Base-by-base conservation (phyloP, 805 yeast species). In the Pichia californica region DNA sequence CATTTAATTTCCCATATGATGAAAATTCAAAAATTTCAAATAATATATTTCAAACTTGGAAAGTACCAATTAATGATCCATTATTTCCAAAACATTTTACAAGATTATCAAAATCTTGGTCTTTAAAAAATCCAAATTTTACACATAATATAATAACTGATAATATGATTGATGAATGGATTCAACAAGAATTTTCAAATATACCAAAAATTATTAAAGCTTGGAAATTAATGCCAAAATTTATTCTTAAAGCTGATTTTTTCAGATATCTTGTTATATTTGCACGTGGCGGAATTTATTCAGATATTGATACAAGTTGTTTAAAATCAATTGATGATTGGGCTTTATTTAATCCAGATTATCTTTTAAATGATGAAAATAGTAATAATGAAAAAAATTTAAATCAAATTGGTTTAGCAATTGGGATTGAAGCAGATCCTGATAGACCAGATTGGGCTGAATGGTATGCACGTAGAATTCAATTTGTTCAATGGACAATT, bases 351-450 rank as follows among this genome's bases (percentile, higher is more conserved):
- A 64, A 71, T 44, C 53, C 46, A 43, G 29, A 61, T 49, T 10
- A 13, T 13, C 14, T 29, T 16, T 18, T 21, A 2, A 19, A n/a
- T 14, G 23, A 13, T 2, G 10, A 25, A 25, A 20, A 20, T 14
- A 10, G 9, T 23, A 7, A 23, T 20, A 19, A n/a, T 15, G 23
- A 16, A 1, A n/a, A 25, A 25, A 20, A 20, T 14, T 20, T 33
- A 23, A 32, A 32, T n/a, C 15, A 31, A 9, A 40, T 52, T 16
- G 98, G 98, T 0, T 69, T 91, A 19, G 80, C 82, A 3, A 76
- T 91, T 7, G 98, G 98, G 0, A 86, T 91, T 34, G 99, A 93
- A 61, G 97, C 97, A 1, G 99, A 91, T 55, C 97, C 98, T 0
- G 97, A 91, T 60, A 71, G 98, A 52, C 82, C 82, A 0, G 98